Percentiles rank a stretch among this genome's conserved stretches.
phyloP scores from a whole-genome alignment of 345 rosid species.

The Heritiera fomes region DNA sequence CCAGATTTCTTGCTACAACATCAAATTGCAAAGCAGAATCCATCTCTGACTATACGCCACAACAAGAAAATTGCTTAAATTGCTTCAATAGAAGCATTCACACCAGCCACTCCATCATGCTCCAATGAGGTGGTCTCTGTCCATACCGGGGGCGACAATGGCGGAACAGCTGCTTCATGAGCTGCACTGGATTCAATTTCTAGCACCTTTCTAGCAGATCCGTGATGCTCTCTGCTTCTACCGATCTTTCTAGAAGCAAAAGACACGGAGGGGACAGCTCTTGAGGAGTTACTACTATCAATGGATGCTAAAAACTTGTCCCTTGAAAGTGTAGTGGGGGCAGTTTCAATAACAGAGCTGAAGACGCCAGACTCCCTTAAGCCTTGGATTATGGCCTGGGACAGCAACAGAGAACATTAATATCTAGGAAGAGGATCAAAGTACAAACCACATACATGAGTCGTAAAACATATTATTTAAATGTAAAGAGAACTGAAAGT shows the following conservation, averaged over 20 bases:
- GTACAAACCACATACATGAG: neutral
- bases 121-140: constrained; percentile 25
- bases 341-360: constrained; percentile 64
- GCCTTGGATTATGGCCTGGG: constrained; percentile 77
- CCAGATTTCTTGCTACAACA: constrained; percentile 4
- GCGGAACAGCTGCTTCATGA: constrained; percentile 68
- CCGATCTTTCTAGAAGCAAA: constrained; percentile 55
- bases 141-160: constrained; percentile 63
- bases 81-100: neutral
- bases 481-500: neutral
- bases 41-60: neutral
- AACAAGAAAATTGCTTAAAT: neutral
- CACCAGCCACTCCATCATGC: constrained; percentile 1
- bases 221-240: constrained; percentile 42
- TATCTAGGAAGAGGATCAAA: neutral
- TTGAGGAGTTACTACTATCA: constrained; percentile 53
- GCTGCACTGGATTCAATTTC: constrained; percentile 31
- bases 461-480: neutral
- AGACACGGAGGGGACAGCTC: constrained; percentile 46
- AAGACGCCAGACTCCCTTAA: constrained; percentile 84
- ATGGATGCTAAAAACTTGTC: constrained; percentile 53
- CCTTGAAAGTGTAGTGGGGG: constrained; percentile 52
- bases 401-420: neutral
- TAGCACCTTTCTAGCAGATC: constrained; percentile 60
- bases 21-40: neutral